Conservation (phyloP, 306 rosid genomes). For the Delonix regia region DNA sequence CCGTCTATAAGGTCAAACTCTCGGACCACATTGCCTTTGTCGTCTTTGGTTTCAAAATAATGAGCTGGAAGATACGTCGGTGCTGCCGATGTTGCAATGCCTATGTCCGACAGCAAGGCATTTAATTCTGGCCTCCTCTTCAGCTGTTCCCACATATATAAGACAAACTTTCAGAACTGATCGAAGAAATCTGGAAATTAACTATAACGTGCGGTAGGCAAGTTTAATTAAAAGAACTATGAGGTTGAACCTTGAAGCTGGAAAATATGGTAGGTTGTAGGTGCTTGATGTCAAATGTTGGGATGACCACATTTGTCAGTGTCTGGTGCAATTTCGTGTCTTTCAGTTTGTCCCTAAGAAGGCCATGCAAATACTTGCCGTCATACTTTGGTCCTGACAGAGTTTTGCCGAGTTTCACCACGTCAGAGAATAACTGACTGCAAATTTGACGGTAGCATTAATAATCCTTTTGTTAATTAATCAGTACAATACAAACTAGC, state of each 20-base stretch:
- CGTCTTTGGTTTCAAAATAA: slow-evolving; percentile 48
- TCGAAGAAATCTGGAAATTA: background rate
- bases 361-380: slow-evolving; percentile 49
- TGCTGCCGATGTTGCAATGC: slow-evolving; percentile 77
- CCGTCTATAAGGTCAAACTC: slow-evolving; percentile 68
- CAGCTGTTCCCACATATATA: slow-evolving; percentile 35
- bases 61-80: slow-evolving; percentile 82
- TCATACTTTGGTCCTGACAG: slow-evolving; percentile 56
- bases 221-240: background rate
- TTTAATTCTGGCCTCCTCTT: slow-evolving; percentile 35
- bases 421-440: slow-evolving; percentile 10
- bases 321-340: slow-evolving; percentile 41
- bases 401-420: background rate
- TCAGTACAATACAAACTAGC: background rate
- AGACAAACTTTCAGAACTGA: background rate
- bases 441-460: background rate
- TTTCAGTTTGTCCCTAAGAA: slow-evolving; percentile 41
- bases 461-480: background rate
- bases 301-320: slow-evolving; percentile 56
- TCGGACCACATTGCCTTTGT: slow-evolving; percentile 8
- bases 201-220: background rate
- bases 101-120: slow-evolving; percentile 55
- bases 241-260: slow-evolving; percentile 51
- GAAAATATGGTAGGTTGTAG: slow-evolving; percentile 68
- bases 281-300: slow-evolving; percentile 55